These are phyloP conservation scores for Moesziomyces parantarcticus DNA, from an alignment of 1,284 basidiomycete genomes.

Conservation along the genomic window DNA sequence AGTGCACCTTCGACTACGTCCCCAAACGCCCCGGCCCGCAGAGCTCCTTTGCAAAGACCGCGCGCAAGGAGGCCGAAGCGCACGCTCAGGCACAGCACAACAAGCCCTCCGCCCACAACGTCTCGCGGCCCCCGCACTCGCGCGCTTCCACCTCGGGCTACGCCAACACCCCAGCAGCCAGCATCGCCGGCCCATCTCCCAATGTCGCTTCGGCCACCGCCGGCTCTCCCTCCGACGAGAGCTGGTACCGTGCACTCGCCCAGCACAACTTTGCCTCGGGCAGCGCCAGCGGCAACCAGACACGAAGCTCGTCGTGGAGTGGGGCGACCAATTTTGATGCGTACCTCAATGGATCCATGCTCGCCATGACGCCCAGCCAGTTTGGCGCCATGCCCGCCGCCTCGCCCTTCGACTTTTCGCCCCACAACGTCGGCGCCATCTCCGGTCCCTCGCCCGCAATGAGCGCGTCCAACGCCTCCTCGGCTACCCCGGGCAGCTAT, in stretches of 20 bases:
- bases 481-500: slow-evolving; percentile 32
- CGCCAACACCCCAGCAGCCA: slow-evolving; percentile 8
- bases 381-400: slow-evolving; percentile 24
- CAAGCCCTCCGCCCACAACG: slow-evolving; percentile 5
- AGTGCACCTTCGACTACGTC: slow-evolving; percentile 53
- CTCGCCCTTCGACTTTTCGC: slow-evolving; percentile 36
- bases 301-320: slow-evolving; percentile 34
- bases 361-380: slow-evolving; percentile 32
- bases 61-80: slow-evolving; percentile 26
- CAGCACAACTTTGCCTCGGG: slow-evolving; percentile 21
- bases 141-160: slow-evolving; percentile 12
- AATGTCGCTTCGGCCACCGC: slow-evolving; percentile 1
- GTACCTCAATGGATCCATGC: slow-evolving; percentile 37
- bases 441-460: slow-evolving; percentile 24
- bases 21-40: slow-evolving; percentile 52
- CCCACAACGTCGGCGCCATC: slow-evolving; percentile 17
- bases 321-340: slow-evolving; percentile 39
- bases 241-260: slow-evolving; percentile 32
- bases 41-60: slow-evolving; percentile 47
- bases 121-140: slow-evolving; percentile 11
- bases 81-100: slow-evolving; percentile 15
- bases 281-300: slow-evolving; percentile 15
- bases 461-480: slow-evolving; percentile 24
- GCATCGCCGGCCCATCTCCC: slow-evolving; percentile 7
- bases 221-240: slow-evolving; percentile 22